Conservation (phyloP, 2,329 filamentous ascomycete species). For the Penicillium sp. region DNA sequence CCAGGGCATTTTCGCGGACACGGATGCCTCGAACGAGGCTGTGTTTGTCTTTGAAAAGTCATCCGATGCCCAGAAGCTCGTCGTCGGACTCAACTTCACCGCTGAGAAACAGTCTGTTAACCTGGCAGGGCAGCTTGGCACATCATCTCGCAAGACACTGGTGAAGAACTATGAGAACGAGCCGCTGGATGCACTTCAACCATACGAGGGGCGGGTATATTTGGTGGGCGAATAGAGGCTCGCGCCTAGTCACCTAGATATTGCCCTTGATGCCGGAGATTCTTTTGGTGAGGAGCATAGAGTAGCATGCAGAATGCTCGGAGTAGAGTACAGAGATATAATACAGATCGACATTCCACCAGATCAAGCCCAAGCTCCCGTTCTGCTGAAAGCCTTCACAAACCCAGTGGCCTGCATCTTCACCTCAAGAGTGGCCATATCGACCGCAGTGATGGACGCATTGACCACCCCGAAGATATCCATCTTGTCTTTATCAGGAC, state of each 20-base stretch:
- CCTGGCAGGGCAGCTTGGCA: slow-evolving; percentile 17
- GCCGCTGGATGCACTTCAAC: slow-evolving; percentile 5
- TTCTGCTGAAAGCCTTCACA: slow-evolving; percentile 33
- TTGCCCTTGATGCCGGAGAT: too few relatives aligned
- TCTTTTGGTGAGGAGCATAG: too few relatives aligned
- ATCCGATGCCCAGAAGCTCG: slow-evolving; percentile 22
- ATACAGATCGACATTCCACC: too few relatives aligned
- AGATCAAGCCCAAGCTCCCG: slow-evolving; percentile 32
- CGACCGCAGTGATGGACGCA: slow-evolving; percentile 34
- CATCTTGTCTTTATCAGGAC: slow-evolving; percentile 22
- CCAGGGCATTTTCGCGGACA: slow-evolving; percentile 57
- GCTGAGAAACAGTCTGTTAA: slow-evolving; percentile 31
- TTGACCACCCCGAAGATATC: slow-evolving; percentile 36
- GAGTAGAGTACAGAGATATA: too few relatives aligned
- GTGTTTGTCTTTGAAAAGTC: slow-evolving; percentile 50
- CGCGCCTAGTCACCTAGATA: too few relatives aligned
- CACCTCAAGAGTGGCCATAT: slow-evolving; percentile 33
- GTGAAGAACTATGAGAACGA: slow-evolving; percentile 11
- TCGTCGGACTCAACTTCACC: slow-evolving; percentile 52
- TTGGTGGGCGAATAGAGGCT: slow-evolving; percentile 6
- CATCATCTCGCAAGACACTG: background rate
- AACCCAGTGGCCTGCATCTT: slow-evolving; percentile 34
- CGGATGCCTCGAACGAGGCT: slow-evolving; percentile 49
- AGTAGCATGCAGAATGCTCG: too few relatives aligned
- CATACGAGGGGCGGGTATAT: slow-evolving; percentile 14